phyloP scores from a whole-genome alignment of 2,329 filamentous ascomycete species.

The Cercospora citrullina region DNA sequence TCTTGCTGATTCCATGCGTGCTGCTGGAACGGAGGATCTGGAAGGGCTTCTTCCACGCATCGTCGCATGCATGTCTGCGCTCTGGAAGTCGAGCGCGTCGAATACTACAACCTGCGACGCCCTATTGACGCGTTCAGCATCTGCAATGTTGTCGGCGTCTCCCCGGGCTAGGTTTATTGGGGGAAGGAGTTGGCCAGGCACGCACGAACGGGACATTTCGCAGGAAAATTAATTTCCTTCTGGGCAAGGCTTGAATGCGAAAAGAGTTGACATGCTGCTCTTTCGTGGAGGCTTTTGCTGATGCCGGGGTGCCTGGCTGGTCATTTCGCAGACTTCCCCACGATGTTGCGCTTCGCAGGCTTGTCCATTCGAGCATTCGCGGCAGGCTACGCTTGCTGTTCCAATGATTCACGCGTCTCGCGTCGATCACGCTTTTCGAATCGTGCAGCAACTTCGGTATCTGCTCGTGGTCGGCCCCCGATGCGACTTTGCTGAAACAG shows the following conservation, averaged over 20 bases:
- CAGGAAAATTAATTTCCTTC: background rate
- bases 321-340: background rate
- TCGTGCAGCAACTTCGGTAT: background rate
- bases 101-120: background rate
- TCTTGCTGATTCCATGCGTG: background rate
- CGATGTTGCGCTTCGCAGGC: background rate
- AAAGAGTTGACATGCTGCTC: background rate
- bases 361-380: background rate
- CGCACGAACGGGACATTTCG: background rate
- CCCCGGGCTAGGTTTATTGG: background rate
- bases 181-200: background rate
- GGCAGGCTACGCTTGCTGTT: background rate
- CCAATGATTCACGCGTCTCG: background rate
- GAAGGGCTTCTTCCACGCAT: background rate
- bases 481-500: background rate
- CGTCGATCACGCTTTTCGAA: background rate
- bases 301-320: background rate
- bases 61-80: background rate
- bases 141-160: background rate
- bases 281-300: background rate
- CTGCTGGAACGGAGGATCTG: background rate
- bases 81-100: background rate
- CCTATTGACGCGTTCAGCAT: background rate
- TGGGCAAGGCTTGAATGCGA: background rate
- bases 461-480: background rate